These are phyloP conservation scores for Usnea hakonensis DNA, from an alignment of 495 filamentous ascomycete species.

Conservation along the genomic window DNA sequence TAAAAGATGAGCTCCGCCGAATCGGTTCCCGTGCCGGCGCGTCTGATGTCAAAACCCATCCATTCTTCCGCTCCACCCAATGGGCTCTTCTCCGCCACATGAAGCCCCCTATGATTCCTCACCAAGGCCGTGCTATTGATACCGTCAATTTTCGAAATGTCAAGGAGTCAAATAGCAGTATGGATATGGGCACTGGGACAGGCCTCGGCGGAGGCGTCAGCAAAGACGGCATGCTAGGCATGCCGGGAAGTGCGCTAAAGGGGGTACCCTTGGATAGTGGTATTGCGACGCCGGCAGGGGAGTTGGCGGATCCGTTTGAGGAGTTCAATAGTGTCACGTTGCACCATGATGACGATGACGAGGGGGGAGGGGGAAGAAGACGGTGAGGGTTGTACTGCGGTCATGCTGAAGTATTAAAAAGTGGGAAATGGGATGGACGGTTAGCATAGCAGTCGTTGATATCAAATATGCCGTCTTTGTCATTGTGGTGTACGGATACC, in stretches of 20 bases:
- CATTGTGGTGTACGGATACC: too few species aligned
- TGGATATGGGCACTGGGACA: conserved; percentile 61
- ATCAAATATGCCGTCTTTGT: too few species aligned
- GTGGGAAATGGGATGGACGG: not conserved
- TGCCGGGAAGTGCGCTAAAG: conserved; percentile 34
- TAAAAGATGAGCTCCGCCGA: conserved; percentile 94
- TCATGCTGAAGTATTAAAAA: not conserved
- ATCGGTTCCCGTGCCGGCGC: conserved; percentile 92
- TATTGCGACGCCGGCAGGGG: conserved; percentile 74
- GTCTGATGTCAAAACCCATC: conserved; percentile 91
- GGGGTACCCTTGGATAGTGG: conserved; percentile 82
- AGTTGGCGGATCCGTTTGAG: conserved; percentile 89
- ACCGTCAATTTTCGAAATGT: conserved; percentile 96
- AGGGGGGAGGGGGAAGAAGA: conserved; percentile 3
- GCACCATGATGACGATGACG: conserved; percentile 85
- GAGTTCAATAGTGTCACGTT: conserved; percentile 98
- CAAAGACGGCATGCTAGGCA: conserved; percentile 15
- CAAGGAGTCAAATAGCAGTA: conserved; percentile 83
- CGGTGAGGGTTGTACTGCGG: not conserved
- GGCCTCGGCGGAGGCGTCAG: conserved; percentile 4
- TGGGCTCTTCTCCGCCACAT: conserved; percentile 96
- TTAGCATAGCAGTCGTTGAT: too few species aligned
- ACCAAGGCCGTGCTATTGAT: conserved; percentile 84
- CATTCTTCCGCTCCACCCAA: conserved; percentile 91
- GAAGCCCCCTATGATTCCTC: conserved; percentile 97